These are phyloP conservation scores for Beauveria sp. DNA, from an alignment of 2,329 filamentous ascomycete genomes.

Conservation along the genomic window DNA sequence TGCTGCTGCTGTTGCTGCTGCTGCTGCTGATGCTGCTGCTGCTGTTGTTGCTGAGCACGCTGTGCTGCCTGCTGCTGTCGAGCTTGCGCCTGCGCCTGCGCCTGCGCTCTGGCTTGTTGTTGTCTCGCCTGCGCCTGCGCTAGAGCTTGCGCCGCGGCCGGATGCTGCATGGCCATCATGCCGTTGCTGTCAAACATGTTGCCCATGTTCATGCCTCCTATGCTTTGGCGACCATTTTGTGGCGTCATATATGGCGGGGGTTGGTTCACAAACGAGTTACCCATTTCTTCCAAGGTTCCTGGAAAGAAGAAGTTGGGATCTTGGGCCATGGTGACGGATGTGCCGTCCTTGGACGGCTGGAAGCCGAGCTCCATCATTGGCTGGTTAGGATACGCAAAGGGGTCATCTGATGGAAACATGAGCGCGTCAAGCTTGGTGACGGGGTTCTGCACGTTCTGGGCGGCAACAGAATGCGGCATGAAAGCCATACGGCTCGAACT, in stretches of 20 bases:
- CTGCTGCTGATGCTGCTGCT: conserved; percentile 24
- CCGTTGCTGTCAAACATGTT: conserved; percentile 36
- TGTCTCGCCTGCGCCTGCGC: conserved; percentile 21
- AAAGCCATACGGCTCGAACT: conserved; percentile 30
- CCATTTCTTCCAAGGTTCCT: conserved; percentile 54
- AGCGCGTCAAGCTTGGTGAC: conserved; percentile 66
- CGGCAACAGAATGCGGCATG: conserved; percentile 23
- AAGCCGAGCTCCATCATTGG: conserved; percentile 55
- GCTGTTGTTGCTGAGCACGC: conserved; percentile 19
- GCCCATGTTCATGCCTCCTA: conserved; percentile 34
- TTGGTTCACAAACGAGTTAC: conserved; percentile 65
- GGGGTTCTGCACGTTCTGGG: conserved; percentile 30
- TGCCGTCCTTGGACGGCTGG: conserved; percentile 26
- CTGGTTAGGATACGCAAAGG: conserved; percentile 72
- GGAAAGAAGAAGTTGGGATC: conserved; percentile 44
- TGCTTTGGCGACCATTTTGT: conserved; percentile 30
- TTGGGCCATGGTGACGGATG: conserved; percentile 24
- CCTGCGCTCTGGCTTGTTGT: conserved; percentile 23
- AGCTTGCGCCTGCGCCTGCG: conserved; percentile 19
- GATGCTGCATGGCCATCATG: conserved; percentile 31
- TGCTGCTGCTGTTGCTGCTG: conserved; percentile 16
- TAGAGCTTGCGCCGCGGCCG: conserved; percentile 22
- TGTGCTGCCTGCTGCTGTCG: conserved; percentile 13
- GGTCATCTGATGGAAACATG: conserved; percentile 74
- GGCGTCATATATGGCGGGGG: conserved; percentile 66